These are phyloP conservation scores for Puccinia hordei DNA, from an alignment of 1,284 basidiomycete species.

Conservation along the genomic window DNA sequence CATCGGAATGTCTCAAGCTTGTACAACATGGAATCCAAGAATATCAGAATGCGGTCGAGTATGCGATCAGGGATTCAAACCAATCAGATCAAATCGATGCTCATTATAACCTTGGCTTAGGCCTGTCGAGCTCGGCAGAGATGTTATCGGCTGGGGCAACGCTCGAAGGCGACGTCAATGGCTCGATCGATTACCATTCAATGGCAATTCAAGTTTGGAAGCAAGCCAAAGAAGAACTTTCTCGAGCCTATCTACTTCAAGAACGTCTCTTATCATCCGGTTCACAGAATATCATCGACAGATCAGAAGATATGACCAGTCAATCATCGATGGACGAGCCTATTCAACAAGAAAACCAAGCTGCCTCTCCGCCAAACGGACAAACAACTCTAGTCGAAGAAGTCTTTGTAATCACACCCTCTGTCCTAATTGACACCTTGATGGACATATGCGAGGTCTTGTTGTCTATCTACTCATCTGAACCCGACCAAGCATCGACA, in stretches of 20 bases:
- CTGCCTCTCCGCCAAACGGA: neutral
- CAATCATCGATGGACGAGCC: neutral
- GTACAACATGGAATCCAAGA: constrained; percentile 18
- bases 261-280: constrained; percentile 11
- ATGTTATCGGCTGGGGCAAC: constrained; percentile 16
- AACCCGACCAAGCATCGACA: neutral
- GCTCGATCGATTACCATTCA: neutral
- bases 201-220: constrained; percentile 12
- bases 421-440: constrained; percentile 42
- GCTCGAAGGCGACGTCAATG: neutral
- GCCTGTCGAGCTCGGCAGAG: constrained; percentile 22
- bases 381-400: constrained; percentile 30
- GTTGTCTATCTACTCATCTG: constrained; percentile 13
- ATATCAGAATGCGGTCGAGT: neutral
- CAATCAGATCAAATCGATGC: constrained; percentile 31
- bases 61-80: neutral
- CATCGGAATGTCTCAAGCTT: neutral
- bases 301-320: neutral
- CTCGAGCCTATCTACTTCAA: constrained; percentile 33
- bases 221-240: constrained; percentile 11
- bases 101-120: constrained; percentile 24
- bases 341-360: neutral
- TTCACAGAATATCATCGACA: neutral
- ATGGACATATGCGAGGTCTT: constrained; percentile 33
- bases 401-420: constrained; percentile 30